phyloP scores from a whole-genome alignment of 2,329 filamentous ascomycete species.

The Clarireedia homoeocarpa region DNA sequence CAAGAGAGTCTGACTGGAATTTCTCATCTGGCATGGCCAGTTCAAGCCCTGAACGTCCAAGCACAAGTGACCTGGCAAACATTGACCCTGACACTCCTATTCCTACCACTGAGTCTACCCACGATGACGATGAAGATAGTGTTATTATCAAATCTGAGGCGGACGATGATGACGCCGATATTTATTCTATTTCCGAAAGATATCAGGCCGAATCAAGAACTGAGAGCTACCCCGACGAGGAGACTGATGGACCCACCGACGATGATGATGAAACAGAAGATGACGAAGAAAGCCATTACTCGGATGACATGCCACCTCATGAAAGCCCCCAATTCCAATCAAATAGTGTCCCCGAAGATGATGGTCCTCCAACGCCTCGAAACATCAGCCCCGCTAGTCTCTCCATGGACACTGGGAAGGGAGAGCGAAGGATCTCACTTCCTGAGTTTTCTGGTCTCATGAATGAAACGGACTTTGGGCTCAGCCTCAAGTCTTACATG shows the following conservation, averaged over 20 bases:
- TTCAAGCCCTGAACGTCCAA: conserved; percentile 48
- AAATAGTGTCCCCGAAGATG: conserved; percentile 33
- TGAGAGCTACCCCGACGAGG: conserved; percentile 14
- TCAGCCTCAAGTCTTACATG: conserved; percentile 48
- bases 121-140: conserved; percentile 43
- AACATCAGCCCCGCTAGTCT: conserved; percentile 32
- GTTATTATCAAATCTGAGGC: conserved; percentile 61
- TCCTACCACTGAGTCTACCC: conserved; percentile 71
- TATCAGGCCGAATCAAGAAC: conserved; percentile 46
- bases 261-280: conserved; percentile 9
- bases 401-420: conserved; percentile 16
- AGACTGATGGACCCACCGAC: neutral
- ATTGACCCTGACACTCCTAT: conserved; percentile 87
- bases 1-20: conserved; percentile 54
- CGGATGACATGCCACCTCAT: conserved; percentile 30
- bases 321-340: conserved; percentile 19
- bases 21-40: conserved; percentile 55
- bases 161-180: conserved; percentile 47
- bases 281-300: conserved; percentile 41
- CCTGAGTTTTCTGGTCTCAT: conserved; percentile 43
- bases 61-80: conserved; percentile 32
- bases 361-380: conserved; percentile 45
- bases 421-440: conserved; percentile 26
- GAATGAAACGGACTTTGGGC: conserved; percentile 42
- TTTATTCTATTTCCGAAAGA: conserved; percentile 61